A percentile compares a stretch with the other conserved stretches of the same genome.
phyloP scores from a whole-genome alignment of 2,329 filamentous ascomycete species.

The Fusarium pseudonygamai region DNA sequence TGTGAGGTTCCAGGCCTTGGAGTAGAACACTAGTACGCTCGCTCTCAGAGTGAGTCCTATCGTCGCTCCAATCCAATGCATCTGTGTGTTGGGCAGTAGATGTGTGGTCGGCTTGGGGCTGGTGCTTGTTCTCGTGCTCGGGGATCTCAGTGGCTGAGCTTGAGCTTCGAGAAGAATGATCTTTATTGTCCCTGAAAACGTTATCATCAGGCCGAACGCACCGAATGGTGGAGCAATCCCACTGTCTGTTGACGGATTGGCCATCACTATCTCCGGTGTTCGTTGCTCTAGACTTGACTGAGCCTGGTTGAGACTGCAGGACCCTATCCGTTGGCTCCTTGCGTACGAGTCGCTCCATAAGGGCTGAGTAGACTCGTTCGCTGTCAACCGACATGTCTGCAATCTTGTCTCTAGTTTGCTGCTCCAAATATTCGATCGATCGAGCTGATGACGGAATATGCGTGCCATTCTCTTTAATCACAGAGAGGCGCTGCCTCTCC shows the following conservation, averaged over 20 bases:
- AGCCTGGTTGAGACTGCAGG: background rate
- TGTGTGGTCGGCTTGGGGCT: background rate
- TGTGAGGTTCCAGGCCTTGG: slow-evolving; percentile 33
- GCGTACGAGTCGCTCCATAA: slow-evolving; percentile 66
- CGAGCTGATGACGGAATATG: slow-evolving; percentile 51
- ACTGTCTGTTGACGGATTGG: slow-evolving; percentile 9
- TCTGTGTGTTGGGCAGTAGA: background rate
- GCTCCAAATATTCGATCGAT: slow-evolving; percentile 22
- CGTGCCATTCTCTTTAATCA: slow-evolving; percentile 67
- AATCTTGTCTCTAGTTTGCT: slow-evolving; percentile 33
- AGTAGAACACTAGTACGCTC: background rate
- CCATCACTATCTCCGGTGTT: background rate
- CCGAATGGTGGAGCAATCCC: slow-evolving; percentile 46
- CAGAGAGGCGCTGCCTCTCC: slow-evolving; percentile 67
- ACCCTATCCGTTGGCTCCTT: slow-evolving; percentile 37
- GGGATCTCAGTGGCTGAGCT: slow-evolving; percentile 2
- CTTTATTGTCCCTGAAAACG: slow-evolving; percentile 42
- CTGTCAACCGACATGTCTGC: slow-evolving; percentile 57
- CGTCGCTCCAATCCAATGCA: background rate
- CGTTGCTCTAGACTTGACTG: background rate
- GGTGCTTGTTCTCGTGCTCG: background rate
- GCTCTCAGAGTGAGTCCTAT: background rate
- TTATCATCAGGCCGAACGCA: slow-evolving; percentile 48
- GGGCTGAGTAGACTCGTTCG: slow-evolving; percentile 69
- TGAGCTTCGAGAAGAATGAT: background rate